A percentile compares a stretch with the other conserved stretches of the same genome.
Evolutionary conservation across 2,329 filamentous ascomycete genomes (phyloP).

Genomic region (Pseudofabraea citricarpa): DNA sequence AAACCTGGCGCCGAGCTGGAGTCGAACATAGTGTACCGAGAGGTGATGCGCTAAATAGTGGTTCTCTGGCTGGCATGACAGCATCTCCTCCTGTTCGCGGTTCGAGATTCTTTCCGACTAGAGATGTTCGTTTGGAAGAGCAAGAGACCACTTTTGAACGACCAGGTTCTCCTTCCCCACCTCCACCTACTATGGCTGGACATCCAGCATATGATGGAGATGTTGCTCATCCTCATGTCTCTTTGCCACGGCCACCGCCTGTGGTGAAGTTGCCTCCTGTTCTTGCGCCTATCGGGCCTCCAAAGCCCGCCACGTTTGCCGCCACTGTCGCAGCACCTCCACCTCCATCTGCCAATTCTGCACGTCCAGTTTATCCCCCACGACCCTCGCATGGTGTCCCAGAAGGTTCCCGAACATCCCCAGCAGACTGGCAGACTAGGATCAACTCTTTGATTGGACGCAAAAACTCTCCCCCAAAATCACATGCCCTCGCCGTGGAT

Average conservation of each 20-base stretch:
- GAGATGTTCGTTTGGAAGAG: constrained; percentile 42
- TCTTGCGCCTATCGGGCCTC: constrained; percentile 35
- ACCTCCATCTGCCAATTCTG: constrained; percentile 12
- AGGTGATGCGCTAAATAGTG: neutral
- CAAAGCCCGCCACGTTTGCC: constrained; percentile 39
- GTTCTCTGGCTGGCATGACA: constrained; percentile 13
- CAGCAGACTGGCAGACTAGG: constrained; percentile 68
- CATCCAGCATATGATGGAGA: constrained; percentile 72
- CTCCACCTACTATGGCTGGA: constrained; percentile 63
- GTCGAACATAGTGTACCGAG: neutral
- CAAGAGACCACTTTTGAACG: constrained; percentile 30
- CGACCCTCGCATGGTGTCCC: constrained; percentile 14
- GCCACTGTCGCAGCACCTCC: constrained; percentile 32
- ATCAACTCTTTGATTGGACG: constrained; percentile 74
- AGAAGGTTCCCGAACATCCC: constrained; percentile 13
- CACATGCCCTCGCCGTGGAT: constrained; percentile 58
- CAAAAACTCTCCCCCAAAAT: constrained; percentile 53
- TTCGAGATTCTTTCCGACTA: constrained; percentile 57
- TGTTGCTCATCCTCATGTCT: constrained; percentile 59
- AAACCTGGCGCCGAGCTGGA: constrained; percentile 9
- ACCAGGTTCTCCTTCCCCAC: constrained; percentile 58
- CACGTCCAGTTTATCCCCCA: constrained; percentile 29
- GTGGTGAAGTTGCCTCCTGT: constrained; percentile 68
- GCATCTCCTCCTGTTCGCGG: constrained; percentile 41
- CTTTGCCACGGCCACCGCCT: constrained; percentile 64